Percentiles rank a stretch among this genome's conserved stretches.
Conservation (phyloP, 257 asterid genomes). For the Solanum bulbocastanum region DNA sequence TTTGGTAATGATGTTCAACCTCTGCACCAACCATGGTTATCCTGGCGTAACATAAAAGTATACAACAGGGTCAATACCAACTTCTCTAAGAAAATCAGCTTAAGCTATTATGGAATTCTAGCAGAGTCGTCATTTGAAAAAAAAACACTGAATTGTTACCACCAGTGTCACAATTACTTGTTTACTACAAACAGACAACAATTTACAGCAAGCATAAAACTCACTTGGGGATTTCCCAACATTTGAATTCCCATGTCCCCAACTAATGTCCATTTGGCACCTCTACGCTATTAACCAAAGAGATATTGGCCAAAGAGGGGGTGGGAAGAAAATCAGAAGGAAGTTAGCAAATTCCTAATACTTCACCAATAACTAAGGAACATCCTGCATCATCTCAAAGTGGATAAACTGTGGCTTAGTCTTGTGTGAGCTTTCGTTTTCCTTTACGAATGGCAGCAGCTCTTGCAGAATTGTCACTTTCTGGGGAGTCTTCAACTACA, state of each 20-base stretch:
- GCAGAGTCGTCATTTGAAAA: neutral
- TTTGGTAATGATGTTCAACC: neutral
- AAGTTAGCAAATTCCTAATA: neutral
- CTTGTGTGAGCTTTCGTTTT: conserved; percentile 37
- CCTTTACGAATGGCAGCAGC: conserved; percentile 55
- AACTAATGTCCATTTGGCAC: neutral
- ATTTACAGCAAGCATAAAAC: neutral
- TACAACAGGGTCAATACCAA: neutral
- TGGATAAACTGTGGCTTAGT: neutral
- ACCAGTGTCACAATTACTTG: neutral
- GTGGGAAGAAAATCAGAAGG: neutral
- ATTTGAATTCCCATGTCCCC: neutral
- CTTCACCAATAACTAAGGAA: neutral
- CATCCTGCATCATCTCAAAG: neutral
- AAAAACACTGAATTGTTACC: neutral
- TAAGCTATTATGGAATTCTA: neutral
- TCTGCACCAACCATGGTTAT: neutral
- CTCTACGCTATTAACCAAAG: neutral
- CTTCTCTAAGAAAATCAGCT: neutral
- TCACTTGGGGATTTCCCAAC: neutral
- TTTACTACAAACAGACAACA: neutral
- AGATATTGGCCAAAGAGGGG: neutral
- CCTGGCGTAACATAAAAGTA: neutral
- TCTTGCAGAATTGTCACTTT: conserved; percentile 29
- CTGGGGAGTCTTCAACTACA: conserved; percentile 79